Base-by-base conservation (phyloP, 352 stramenopile species). In the Phytophthora multivora region DNA sequence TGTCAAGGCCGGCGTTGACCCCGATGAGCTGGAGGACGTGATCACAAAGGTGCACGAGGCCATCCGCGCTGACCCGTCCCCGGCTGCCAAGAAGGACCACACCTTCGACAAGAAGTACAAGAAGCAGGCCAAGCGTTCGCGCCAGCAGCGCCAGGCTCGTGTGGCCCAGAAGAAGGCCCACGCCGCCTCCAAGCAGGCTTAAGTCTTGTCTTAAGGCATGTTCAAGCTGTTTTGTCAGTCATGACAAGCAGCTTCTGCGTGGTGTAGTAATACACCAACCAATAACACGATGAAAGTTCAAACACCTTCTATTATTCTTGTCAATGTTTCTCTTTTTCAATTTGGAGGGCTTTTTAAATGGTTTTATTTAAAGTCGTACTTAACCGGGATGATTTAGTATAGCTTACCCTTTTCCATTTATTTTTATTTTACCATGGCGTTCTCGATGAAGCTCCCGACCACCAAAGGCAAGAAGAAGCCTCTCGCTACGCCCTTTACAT, bases 81-180 rank as follows among this genome's bases (percentile, higher is more conserved):
- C 94, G 15, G 83, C 89, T 23, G 64, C 88, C 43, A 99, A 99
- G 93, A 97, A 95, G 69, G 81, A 80, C 7, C 96, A 95, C 78
- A 80, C 70, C 26, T 84, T 87, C 42, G 92, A 98, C 79, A 98
- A 97, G 80, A 95, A 90, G 77, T 98, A 93, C 94, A 99, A 98
- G 89, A 80, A 86, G 23, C 72, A 66, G 51, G 77, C 76, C 52
- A 99, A 99, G 91, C 91, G 97, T 58, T 97, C 96, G 50, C 86
- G 95, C 65, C 84, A 97, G 65, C 86, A 99, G 83, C 93, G 96
- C 71, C 98, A 99, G 91, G 86, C 94, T 26, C 87, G 87, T 66
- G 90, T 99, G 26, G 89, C 94, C 60, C 96, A 93, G 69, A 99
- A 99, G 93, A 99, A 99, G 91, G 96, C 95, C 19, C 81, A 94